Evolutionary conservation across 78 protist species (phyloP), one percentile per base, ranked within the genome.

Genomic region (Tieghemostelium lacteum): DNA sequence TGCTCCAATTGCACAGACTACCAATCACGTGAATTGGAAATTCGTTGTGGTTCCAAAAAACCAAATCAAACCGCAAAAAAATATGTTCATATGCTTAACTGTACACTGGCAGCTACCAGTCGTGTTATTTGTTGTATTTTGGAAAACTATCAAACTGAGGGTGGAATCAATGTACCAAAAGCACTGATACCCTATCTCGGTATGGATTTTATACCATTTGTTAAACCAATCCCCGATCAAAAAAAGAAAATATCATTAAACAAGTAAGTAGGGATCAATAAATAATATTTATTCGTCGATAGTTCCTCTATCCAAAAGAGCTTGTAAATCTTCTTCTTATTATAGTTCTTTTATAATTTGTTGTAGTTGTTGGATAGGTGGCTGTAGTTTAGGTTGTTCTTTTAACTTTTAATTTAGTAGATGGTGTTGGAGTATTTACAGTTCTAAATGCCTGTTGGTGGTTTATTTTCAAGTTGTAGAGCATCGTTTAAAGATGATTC

Each of bases 1-100:
- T 98, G 99, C 97, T 98, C 99, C 70, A 99, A 99, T 96, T 99
- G 99, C 95, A 97, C 98, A n/a, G 99, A 98, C 94, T 99, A 98
- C 96, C 99, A 97, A 93, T 75, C 98, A 22, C 95, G 99, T 63
- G 75, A 87, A 39, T 85, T 98, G 24, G 88, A 92, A 70, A 80
- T 92, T 62, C 96, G 98, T 42, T 97, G 80, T 60, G 98, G 98
- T 62, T 20, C 33, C 64, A 57, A 60, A 54, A 97, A 94, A 89
- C 71, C 73, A 75, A 91, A 66, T 64, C 93, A 74, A 65, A 66
- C 52, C 45, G 94, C 29, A 67, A 95, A 96, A 95, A 74, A 78
- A 74, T 98, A 93, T 95, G 99, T 98, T 36, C 99, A 99, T 97
- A 97, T 98, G 99, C 96, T 99, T 85, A 99, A 99, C 96, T 63